Evolutionary conservation across 2,329 filamentous ascomycete species (phyloP).

Genomic region (Pseudogymnoascus sp.): DNA sequence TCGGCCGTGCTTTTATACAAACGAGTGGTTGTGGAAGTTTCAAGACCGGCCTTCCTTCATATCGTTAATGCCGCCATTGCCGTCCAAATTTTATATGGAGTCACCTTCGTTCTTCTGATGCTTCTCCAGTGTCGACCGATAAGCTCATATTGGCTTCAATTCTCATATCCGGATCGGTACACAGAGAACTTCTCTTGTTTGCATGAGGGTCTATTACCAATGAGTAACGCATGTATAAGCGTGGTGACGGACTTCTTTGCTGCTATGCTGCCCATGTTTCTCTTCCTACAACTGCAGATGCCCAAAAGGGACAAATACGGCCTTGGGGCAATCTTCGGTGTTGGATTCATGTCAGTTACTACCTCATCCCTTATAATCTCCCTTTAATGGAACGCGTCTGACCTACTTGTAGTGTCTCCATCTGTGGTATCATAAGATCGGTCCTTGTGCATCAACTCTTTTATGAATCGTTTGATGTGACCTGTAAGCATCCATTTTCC

Average conservation of each 20-base stretch:
- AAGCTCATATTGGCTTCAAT: not conserved
- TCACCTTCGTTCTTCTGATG: not conserved
- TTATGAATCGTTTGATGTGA: conserved; percentile 1
- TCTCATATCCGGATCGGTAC: not conserved
- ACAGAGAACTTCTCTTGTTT: not conserved
- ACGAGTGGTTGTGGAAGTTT: not conserved
- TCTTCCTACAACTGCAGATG: conserved; percentile 1
- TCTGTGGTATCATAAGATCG: not conserved
- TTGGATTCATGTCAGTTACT: conserved; percentile 6
- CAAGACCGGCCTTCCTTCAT: not conserved
- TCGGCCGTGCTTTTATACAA: conserved; percentile 4
- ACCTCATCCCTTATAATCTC: not conserved
- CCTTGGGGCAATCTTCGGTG: conserved; percentile 1
- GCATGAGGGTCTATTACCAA: not conserved
- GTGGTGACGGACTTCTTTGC: conserved; percentile 3
- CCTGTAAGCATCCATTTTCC: not conserved
- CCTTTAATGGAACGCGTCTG: not conserved
- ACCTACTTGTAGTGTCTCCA: not conserved
- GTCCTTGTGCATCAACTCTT: not conserved
- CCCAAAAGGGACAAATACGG: conserved; percentile 6
- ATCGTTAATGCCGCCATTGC: not conserved
- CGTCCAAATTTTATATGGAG: not conserved
- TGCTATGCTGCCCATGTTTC: not conserved
- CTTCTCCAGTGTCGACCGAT: not conserved
- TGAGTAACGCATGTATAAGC: not conserved